Conservation (phyloP, 164 flowering plant species). For the Tinospora cordifolia region DNA sequence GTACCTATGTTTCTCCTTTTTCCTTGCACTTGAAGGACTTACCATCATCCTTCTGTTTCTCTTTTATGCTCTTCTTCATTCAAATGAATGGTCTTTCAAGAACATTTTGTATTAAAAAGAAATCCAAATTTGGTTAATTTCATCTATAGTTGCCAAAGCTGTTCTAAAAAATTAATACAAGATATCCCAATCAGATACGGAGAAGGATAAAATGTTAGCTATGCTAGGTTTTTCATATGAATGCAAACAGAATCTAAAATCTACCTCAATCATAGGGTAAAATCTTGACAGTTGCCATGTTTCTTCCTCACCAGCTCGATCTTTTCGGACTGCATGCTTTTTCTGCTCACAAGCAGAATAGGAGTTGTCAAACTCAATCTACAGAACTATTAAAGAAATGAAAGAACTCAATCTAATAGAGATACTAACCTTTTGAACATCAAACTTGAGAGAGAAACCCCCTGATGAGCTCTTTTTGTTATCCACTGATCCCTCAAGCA, state of each 20-base stretch:
- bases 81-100: too few species aligned
- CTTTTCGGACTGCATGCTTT: slow-evolving; percentile 75
- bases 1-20: too few species aligned
- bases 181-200: not conserved
- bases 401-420: not conserved
- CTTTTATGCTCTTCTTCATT: too few species aligned
- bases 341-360: slow-evolving; percentile 33
- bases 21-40: too few species aligned
- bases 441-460: slow-evolving; percentile 80
- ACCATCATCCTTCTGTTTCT: too few species aligned
- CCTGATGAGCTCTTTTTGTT: slow-evolving; percentile 53
- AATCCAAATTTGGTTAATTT: not conserved
- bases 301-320: slow-evolving; percentile 64
- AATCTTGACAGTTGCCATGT: slow-evolving; percentile 84
- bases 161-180: not conserved
- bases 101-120: not conserved
- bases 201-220: not conserved
- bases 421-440: slow-evolving; percentile 59
- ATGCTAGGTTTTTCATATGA: not conserved
- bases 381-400: not conserved
- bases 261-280: slow-evolving; percentile 94
- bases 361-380: slow-evolving; percentile 4
- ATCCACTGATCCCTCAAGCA: slow-evolving; percentile 54
- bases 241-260: not conserved
- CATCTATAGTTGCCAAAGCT: not conserved